Evolutionary conservation across 2,329 filamentous ascomycete genomes (phyloP).

Genomic region (Teratosphaeriaceae sp.): DNA sequence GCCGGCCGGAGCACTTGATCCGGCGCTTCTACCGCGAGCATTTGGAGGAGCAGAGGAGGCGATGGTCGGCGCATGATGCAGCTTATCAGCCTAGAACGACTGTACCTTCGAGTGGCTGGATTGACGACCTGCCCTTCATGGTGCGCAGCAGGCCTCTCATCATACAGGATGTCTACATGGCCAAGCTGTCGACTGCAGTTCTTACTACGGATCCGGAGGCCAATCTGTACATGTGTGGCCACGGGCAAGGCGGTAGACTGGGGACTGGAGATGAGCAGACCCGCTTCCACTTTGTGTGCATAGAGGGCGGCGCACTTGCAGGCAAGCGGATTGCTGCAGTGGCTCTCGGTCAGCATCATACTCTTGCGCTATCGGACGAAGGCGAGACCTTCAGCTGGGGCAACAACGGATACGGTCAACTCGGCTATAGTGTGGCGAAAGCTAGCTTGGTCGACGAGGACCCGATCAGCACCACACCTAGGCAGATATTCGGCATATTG

Average conservation of each 20-base stretch:
- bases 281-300: conserved; percentile 75
- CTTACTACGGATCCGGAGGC: conserved; percentile 80
- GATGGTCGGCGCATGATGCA: conserved; percentile 33
- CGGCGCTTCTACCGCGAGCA: conserved; percentile 66
- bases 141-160: conserved; percentile 65
- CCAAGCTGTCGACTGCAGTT: conserved; percentile 86
- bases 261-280: conserved; percentile 88
- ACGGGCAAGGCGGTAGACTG: conserved; percentile 82
- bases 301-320: conserved; percentile 65
- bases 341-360: conserved; percentile 86
- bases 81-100: conserved; percentile 15
- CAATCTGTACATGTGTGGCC: conserved; percentile 88
- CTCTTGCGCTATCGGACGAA: conserved; percentile 72
- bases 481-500: conserved; percentile 84
- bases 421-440: conserved; percentile 74
- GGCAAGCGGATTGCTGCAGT: conserved; percentile 71
- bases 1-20: conserved; percentile 70
- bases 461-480: conserved; percentile 70
- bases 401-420: conserved; percentile 74
- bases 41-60: conserved; percentile 37
- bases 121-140: conserved; percentile 61
- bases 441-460: conserved; percentile 68
- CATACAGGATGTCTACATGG: conserved; percentile 77
- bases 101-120: conserved; percentile 23
- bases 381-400: conserved; percentile 97